Conservation (phyloP, 169 alveolate species). For the Plasmodium adleri region DNA sequence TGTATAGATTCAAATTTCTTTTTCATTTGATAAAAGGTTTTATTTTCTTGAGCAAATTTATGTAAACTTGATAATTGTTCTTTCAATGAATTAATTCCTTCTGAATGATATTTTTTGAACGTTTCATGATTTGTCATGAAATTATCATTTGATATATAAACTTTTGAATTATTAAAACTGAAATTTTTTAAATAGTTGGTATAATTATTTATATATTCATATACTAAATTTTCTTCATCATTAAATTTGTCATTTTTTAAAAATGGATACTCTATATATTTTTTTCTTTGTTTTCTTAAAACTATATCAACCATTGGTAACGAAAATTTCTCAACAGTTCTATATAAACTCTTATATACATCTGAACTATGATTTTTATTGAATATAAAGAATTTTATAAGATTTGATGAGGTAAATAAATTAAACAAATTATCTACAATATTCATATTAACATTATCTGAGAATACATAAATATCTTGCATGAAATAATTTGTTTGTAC, state of each 20-base stretch:
- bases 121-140: conserved; percentile 11
- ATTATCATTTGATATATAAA: not conserved
- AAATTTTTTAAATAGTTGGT: conserved; percentile 39
- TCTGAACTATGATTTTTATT: conserved; percentile 2
- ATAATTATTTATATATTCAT: conserved; percentile 41
- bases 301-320: conserved; percentile 12
- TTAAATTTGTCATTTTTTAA: conserved; percentile 4
- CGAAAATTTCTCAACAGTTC: conserved; percentile 26
- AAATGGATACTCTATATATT: conserved; percentile 10
- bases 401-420: conserved; percentile 23
- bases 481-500: not conserved
- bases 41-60: conserved; percentile 14
- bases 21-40: conserved; percentile 32
- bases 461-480: conserved; percentile 16
- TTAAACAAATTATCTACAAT: conserved; percentile 24
- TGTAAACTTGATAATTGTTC: conserved; percentile 15
- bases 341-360: conserved; percentile 13
- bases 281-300: conserved; percentile 9
- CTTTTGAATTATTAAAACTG: conserved; percentile 9
- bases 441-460: conserved; percentile 60
- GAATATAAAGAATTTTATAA: conserved; percentile 55
- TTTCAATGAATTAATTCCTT: conserved; percentile 5
- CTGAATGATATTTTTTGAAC: conserved; percentile 20
- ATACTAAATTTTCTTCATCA: conserved; percentile 19
- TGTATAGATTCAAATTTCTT: conserved; percentile 19